Evolutionary conservation across 192 early-diverging fungal species (phyloP).

Genomic region (Umbelopsis isabellina): DNA sequence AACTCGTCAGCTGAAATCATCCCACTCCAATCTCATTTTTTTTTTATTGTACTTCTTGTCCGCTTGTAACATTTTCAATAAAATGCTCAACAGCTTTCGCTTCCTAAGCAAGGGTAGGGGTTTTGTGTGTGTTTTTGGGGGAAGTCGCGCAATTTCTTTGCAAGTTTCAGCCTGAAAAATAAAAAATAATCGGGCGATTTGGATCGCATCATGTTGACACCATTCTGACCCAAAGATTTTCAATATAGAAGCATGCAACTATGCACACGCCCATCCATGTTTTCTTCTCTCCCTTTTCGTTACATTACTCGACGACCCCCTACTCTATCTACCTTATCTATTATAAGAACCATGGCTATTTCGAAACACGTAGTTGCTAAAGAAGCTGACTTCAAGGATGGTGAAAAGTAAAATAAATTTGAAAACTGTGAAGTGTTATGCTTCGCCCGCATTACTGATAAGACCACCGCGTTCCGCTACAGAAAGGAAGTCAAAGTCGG

Average conservation of each 20-base stretch:
- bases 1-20: background rate
- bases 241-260: background rate
- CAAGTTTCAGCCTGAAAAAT: background rate
- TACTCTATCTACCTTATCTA: background rate
- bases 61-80: constrained; percentile 24
- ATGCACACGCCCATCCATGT: background rate
- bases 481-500: constrained; percentile 38
- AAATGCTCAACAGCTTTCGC: constrained; percentile 4
- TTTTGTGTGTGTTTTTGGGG: background rate
- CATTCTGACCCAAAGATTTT: background rate
- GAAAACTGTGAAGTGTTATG: background rate
- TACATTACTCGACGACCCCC: constrained; percentile 15
- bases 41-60: constrained; percentile 11
- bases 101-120: background rate
- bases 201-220: constrained; percentile 15
- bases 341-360: constrained; percentile 5
- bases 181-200: background rate
- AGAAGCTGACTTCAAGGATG: constrained; percentile 18
- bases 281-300: constrained; percentile 2
- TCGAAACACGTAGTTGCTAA: constrained; percentile 11
- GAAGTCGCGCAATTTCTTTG: background rate
- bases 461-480: background rate
- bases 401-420: constrained; percentile 6
- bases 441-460: background rate
- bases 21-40: background rate